Evolutionary conservation across 768 basidiomycete species (phyloP).

Genomic region (Auriscalpium microsporum): DNA sequence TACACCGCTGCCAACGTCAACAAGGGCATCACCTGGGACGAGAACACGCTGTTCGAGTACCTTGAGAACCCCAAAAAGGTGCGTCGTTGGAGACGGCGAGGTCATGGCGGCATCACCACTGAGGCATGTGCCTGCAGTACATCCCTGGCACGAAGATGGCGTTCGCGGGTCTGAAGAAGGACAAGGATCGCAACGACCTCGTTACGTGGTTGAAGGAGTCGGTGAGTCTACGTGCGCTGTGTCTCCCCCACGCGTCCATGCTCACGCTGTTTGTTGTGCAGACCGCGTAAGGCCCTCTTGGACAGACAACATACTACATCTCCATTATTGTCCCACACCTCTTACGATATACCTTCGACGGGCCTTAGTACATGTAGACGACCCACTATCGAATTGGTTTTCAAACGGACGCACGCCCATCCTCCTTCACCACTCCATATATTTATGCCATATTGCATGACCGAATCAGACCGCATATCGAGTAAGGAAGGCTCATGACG

Average conservation of each 20-base stretch:
- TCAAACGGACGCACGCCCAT: too few species aligned
- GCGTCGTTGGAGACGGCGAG: conserved; percentile 16
- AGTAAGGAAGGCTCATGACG: too few species aligned
- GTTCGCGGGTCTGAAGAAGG: conserved; percentile 97
- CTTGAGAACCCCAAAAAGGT: conserved; percentile 98
- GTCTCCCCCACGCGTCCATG: too few species aligned
- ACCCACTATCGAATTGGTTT: not conserved
- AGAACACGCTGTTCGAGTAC: conserved; percentile 89
- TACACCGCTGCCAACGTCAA: conserved; percentile 94
- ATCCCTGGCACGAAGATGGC: conserved; percentile 99
- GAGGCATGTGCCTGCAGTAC: conserved; percentile 40
- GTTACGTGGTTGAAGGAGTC: conserved; percentile 74
- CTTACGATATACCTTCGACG: not conserved
- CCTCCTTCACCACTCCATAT: too few species aligned
- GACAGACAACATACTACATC: not conserved
- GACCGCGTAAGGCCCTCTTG: not conserved
- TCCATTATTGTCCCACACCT: not conserved
- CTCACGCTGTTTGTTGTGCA: not conserved
- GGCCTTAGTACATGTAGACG: not conserved
- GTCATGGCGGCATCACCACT: not conserved
- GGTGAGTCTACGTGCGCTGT: conserved; percentile 33
- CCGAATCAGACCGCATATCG: too few species aligned
- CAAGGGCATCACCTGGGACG: conserved; percentile 85
- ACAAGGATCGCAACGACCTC: conserved; percentile 93
- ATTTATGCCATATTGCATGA: too few species aligned